These are phyloP conservation scores for Candida insectorum DNA, from an alignment of 805 yeast species.

Conservation along the genomic window DNA sequence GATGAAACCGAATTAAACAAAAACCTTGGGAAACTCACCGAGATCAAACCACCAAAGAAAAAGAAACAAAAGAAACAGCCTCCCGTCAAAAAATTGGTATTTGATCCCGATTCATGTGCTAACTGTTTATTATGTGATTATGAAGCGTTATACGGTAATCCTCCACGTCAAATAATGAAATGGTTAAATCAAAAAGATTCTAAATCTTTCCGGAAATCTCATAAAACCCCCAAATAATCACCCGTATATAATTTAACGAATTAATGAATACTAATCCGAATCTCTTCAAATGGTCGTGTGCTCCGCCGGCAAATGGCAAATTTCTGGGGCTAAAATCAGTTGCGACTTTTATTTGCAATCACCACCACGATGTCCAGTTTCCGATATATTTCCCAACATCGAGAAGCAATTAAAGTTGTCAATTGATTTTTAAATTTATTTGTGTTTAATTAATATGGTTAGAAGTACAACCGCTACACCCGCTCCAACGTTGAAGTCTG, in stretches of 20 bases:
- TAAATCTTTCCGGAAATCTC: not conserved
- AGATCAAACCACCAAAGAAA: conserved; percentile 9
- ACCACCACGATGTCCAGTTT: too few species aligned
- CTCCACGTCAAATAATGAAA: conserved; percentile 49
- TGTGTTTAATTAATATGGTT: too few species aligned
- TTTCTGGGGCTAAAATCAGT: too few species aligned
- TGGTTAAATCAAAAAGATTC: conserved; percentile 46
- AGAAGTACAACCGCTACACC: conserved; percentile 15
- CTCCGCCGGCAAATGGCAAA: too few species aligned
- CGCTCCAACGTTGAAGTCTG: conserved; percentile 7
- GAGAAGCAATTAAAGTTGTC: too few species aligned
- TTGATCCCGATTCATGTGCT: conserved; percentile 10
- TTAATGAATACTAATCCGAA: not conserved
- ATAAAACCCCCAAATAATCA: not conserved
- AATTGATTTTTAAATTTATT: too few species aligned
- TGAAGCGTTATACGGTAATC: conserved; percentile 47
- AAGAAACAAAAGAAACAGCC: conserved; percentile 19
- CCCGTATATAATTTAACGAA: not conserved
- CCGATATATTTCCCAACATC: too few species aligned
- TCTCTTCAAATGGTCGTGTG: too few species aligned
- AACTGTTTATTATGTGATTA: conserved; percentile 51
- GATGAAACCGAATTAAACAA: conserved; percentile 34
- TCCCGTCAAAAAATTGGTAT: not conserved
- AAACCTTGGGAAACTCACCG: conserved; percentile 3
- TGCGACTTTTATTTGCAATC: too few species aligned